Conservation (phyloP, 257 asterid genomes). For the Gentiana macrophylla region DNA sequence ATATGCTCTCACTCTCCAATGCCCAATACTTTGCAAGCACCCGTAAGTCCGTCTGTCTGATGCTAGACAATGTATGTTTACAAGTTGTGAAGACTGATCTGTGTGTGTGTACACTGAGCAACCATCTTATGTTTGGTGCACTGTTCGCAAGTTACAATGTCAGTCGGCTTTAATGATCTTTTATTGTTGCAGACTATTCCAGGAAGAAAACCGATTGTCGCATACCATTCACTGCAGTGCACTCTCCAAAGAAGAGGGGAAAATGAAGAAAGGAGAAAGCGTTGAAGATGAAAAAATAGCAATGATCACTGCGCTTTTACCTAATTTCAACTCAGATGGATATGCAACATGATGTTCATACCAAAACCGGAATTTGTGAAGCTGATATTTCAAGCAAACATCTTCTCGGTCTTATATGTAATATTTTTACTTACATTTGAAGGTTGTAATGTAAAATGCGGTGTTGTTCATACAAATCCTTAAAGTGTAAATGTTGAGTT, state of each 20-base stretch:
- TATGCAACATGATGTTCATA: slow-evolving; percentile 7
- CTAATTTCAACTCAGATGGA: slow-evolving; percentile 39
- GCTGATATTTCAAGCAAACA: too few relatives aligned
- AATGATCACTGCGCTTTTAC: slow-evolving; percentile 36
- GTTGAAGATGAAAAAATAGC: slow-evolving; percentile 40
- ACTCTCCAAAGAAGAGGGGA: slow-evolving; percentile 42
- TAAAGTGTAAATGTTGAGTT: too few relatives aligned
- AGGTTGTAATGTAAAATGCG: too few relatives aligned
- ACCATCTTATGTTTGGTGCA: too few relatives aligned
- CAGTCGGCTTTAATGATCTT: slow-evolving; percentile 1
- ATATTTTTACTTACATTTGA: too few relatives aligned
- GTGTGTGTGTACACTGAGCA: too few relatives aligned
- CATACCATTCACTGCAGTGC: slow-evolving; percentile 80
- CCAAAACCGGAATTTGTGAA: background rate
- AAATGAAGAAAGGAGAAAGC: slow-evolving; percentile 15
- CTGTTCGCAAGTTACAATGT: too few relatives aligned
- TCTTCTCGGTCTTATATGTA: too few relatives aligned
- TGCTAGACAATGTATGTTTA: background rate
- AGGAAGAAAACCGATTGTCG: slow-evolving; percentile 71
- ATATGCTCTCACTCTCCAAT: slow-evolving; percentile 90
- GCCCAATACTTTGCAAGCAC: slow-evolving; percentile 93
- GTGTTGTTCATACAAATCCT: too few relatives aligned
- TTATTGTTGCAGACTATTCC: slow-evolving; percentile 48
- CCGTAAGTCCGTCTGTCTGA: slow-evolving; percentile 51
- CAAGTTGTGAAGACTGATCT: too few relatives aligned